phyloP scores from a whole-genome alignment of 805 yeast species.

The Lipomyces orientalis region DNA sequence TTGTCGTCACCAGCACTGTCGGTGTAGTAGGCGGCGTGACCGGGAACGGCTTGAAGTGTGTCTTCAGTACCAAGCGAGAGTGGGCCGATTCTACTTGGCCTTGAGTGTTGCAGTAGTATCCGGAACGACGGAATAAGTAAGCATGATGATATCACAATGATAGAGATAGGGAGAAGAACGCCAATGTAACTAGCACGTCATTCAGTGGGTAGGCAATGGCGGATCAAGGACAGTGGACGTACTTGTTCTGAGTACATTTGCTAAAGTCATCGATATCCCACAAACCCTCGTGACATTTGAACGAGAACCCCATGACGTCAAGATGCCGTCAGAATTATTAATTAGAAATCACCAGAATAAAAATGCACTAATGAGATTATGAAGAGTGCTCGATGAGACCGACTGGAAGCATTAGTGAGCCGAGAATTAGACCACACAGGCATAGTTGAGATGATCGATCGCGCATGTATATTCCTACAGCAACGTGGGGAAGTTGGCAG shows the following conservation, averaged over 20 bases:
- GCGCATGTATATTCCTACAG: no score
- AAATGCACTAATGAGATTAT: not conserved
- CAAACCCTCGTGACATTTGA: conserved; percentile 29
- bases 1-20: conserved; percentile 9
- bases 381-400: not conserved
- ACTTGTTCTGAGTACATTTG: conserved; percentile 53
- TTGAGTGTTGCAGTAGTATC: not conserved
- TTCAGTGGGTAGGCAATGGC: not conserved
- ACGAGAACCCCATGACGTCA: not conserved
- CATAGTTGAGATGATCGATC: not conserved
- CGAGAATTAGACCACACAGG: not conserved
- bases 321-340: not conserved
- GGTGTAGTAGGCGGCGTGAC: not conserved
- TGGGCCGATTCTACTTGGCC: not conserved
- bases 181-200: not conserved
- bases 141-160: not conserved
- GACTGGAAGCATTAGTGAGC: no score
- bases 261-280: conserved; percentile 72
- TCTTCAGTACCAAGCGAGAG: conserved; percentile 14
- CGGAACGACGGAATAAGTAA: conserved; percentile 5
- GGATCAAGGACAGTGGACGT: conserved; percentile 39
- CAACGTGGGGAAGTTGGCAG: no score
- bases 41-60: conserved; percentile 1
- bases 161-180: not conserved
- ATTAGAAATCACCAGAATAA: not conserved